Evolutionary conservation across 768 basidiomycete genomes (phyloP).

Genomic region (Piloderma croceum): DNA sequence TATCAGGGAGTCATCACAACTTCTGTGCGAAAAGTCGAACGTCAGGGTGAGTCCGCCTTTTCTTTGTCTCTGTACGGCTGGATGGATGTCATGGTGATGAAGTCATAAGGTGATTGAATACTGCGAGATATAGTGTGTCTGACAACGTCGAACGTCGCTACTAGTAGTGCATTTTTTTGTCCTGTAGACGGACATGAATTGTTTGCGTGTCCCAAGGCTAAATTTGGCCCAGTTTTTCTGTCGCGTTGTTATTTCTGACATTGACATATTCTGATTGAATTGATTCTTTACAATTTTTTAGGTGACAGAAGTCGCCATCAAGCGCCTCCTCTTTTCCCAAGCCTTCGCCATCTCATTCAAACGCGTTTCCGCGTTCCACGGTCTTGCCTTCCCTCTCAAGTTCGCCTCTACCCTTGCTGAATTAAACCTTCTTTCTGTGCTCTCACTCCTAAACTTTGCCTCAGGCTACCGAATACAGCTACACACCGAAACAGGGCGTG

Average conservation of each 20-base stretch:
- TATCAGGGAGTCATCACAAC: constrained; percentile 48
- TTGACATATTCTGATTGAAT: no score
- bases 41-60: constrained; percentile 43
- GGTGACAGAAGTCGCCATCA: constrained; percentile 33
- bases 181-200: no score
- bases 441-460: constrained; percentile 78
- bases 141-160: no score
- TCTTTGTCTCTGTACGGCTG: not conserved
- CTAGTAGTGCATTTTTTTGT: no score
- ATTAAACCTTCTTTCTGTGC: constrained; percentile 73
- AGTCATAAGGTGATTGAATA: no score
- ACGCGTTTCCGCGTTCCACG: constrained; percentile 59
- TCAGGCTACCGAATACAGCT: constrained; percentile 76
- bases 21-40: constrained; percentile 40
- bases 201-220: no score
- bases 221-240: no score
- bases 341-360: constrained; percentile 59
- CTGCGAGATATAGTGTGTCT: no score
- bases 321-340: constrained; percentile 57
- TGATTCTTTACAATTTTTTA: constrained; percentile 9
- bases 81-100: no score
- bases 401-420: constrained; percentile 71
- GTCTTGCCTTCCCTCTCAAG: constrained; percentile 70
- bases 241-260: no score
- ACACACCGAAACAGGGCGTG: constrained; percentile 66